Evolutionary conservation across 805 yeast species (phyloP).

Genomic region (Candida nitratophila): DNA sequence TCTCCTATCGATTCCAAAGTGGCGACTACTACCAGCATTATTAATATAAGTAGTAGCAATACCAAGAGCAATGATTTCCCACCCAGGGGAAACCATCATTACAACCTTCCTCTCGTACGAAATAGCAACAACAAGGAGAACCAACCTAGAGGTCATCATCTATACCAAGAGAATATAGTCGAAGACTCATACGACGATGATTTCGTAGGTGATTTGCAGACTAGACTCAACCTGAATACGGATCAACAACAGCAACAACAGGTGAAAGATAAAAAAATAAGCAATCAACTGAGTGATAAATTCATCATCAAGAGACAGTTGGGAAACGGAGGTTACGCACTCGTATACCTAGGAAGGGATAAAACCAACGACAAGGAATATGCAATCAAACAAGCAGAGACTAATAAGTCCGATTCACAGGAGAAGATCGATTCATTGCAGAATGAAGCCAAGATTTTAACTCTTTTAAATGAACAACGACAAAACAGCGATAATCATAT

Average conservation of each 20-base stretch:
- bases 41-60: too few relatives aligned
- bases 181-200: not conserved
- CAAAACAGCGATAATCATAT: constrained; percentile 44
- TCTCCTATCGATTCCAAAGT: too few relatives aligned
- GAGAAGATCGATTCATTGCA: constrained; percentile 38
- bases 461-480: constrained; percentile 39
- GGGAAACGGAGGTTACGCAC: not conserved
- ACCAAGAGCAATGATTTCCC: too few relatives aligned
- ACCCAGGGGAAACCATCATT: too few relatives aligned
- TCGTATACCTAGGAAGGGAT: constrained; percentile 46
- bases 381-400: constrained; percentile 74
- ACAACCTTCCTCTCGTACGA: too few relatives aligned
- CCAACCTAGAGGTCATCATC: too few relatives aligned
- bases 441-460: constrained; percentile 65
- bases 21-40: too few relatives aligned
- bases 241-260: not conserved
- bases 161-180: too few relatives aligned
- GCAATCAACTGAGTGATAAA: constrained; percentile 1
- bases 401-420: constrained; percentile 23
- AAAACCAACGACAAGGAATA: constrained; percentile 57
- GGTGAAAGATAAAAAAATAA: not conserved
- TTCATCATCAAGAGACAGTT: constrained; percentile 17
- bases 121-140: too few relatives aligned
- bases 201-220: not conserved
- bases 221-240: too few relatives aligned